Evolutionary conservation across 257 asterid genomes (phyloP), one percentile per base, ranked within the genome.

Genomic region (Gentiana dahurica): DNA sequence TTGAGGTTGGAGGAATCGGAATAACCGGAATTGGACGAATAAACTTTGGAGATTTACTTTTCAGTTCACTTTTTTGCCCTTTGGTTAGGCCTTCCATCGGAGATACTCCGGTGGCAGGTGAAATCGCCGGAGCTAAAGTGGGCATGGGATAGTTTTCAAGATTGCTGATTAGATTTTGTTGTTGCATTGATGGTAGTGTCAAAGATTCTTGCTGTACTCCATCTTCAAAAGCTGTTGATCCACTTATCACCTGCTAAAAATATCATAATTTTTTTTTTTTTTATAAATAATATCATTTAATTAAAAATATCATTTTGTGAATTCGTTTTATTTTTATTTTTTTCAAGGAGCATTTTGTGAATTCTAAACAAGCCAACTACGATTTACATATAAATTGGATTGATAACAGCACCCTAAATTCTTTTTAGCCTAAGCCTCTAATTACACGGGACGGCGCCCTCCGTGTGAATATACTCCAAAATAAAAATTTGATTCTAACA

Each of bases 1-100:
- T 91, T 49, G 93, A 75, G 6, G 94, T 81, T 36, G 98, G 87
- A 11, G 96, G 96, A 49, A 74, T 49, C 4, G 96, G 96, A 57
- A 79, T 64, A 43, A 75, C 60, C 36, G 98, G 98, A 13, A 82
- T 79, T 57, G 89, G 75, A 70, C 75, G 80, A 32, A 73, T 54
- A 55, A 86, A 82, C 59, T 73, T 81, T 11, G 81, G 68, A 51
- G 94, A 73, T 64, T 56, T 13, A 15, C 24, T 51, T 13, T 36
- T 36, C 6, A 51, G 51, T 53, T 63, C 65, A 47, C 43, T 60
- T 68, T 43, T 75, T 55, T 70, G 78, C 13, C 81, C 81, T 43
- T 63, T 44, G 12, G 72, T 45, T 8, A 71, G 70, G 47, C 53
- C 58, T 11, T 74, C 80, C 4, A 66, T 36, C 3, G 81, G 70